Evolutionary conservation across 306 rosid genomes (phyloP), one percentile per base, ranked within the genome.

Genomic region (Inga oerstediana): DNA sequence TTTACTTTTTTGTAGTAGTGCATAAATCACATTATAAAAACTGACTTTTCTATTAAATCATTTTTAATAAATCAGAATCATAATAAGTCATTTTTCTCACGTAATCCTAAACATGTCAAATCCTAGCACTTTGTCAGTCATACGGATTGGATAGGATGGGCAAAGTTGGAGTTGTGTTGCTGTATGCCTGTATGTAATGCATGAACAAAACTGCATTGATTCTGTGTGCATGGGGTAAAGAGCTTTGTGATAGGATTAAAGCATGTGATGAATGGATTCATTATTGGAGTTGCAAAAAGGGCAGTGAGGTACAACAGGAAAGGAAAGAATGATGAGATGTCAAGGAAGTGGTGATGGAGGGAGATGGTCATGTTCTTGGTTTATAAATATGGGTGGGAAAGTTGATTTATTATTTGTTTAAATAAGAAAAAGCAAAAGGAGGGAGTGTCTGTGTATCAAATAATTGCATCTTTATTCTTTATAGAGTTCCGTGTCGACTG

Each of bases 381-480:
- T 51, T 51, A 51, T 15, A 51, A 51, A 51, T 51, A 13, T 4
- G 61, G 59, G 5, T 0, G 59, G n/a, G n/a, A 52, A 52, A 52
- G 62, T 7, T 24, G 24, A 19, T 54, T 51, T 51, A 51, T 15
- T 16, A 51, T 15, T 16, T 58, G 43, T 39, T 5, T 39, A 66
- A 66, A n/a, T n/a, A 2, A 16, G 46, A 8, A 17, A 35, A 67
- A 9, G 41, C 8, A 17, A 32, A 32, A 65, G 39, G 79, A 73
- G 45, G 34, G 44, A 14, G 89, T 88, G 49, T 10, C 8, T 48
- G 46, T 80, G 86, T 77, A 79, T 70, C 74, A 68, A 89, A 91
- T 91, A 87, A 91, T 89, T 87, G 87, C 90, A 30, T 81, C 91
- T 91, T 91, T 91, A 89, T 91, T 81, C 91, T 91, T 91, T 91